Percentiles rank a stretch among this genome's conserved stretches.
phyloP scores from a whole-genome alignment of 2,329 filamentous ascomycete genomes.

The Trichophyton mentagrophytes region DNA sequence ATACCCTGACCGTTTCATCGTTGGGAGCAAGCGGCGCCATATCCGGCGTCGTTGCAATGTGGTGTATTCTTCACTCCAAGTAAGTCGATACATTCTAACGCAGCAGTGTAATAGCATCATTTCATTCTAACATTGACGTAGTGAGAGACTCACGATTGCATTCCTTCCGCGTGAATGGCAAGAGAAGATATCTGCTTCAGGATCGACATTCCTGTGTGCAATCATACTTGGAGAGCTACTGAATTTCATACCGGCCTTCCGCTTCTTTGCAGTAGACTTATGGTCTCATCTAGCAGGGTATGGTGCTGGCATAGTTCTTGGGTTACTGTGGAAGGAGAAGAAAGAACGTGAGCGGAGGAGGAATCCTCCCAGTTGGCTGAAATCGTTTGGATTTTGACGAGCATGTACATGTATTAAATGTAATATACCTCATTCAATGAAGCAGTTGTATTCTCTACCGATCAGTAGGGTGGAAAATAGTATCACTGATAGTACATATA shows the following conservation, averaged over 20 bases:
- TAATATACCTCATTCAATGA: neutral
- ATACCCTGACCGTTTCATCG: conserved; percentile 34
- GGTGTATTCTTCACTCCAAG: conserved; percentile 37
- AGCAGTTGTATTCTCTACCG: no score
- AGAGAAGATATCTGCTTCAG: conserved; percentile 31
- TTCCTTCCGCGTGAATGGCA: conserved; percentile 30
- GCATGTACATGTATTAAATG: neutral
- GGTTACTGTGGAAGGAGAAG: conserved; percentile 16
- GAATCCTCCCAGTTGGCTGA: neutral
- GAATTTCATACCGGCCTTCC: conserved; percentile 20
- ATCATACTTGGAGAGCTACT: conserved; percentile 28
- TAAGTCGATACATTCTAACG: conserved; percentile 12
- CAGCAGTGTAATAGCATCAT: neutral
- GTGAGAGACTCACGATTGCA: conserved; percentile 30
- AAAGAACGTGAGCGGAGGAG: conserved; percentile 13
- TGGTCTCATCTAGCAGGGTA: conserved; percentile 34
- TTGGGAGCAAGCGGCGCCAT: conserved; percentile 42
- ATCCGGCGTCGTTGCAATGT: conserved; percentile 38
- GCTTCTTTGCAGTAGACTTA: conserved; percentile 27
- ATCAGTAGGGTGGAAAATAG: neutral
- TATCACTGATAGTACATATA: neutral
- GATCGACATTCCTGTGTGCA: conserved; percentile 25
- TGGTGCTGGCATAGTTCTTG: conserved; percentile 23
- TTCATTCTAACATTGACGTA: conserved; percentile 11
- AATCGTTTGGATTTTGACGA: neutral